Evolutionary conservation across 2,329 filamentous ascomycete species (phyloP).

Genomic region (Alternaria sp.): DNA sequence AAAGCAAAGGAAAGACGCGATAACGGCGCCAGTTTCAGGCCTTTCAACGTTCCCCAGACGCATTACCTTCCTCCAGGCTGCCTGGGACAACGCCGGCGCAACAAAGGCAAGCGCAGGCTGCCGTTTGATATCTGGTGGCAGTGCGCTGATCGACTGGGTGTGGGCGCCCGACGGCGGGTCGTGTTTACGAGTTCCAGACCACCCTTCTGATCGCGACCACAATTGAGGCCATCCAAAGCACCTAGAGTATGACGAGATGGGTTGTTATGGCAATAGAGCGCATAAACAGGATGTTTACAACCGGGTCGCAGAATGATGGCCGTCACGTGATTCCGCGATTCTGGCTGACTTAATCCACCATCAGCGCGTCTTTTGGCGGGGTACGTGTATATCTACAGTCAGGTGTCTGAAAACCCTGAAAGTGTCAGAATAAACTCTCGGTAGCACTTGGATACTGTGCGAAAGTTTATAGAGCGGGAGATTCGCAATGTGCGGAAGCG

Average conservation of each 20-base stretch:
- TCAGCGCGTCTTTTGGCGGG: constrained; percentile 2
- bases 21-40: constrained; percentile 13
- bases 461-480: not conserved
- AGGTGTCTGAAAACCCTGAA: not conserved
- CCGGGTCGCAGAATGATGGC: constrained; percentile 3
- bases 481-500: constrained; percentile 15
- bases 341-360: not conserved
- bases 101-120: constrained; percentile 20
- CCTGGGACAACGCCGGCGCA: constrained; percentile 21
- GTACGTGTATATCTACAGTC: not conserved
- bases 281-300: constrained; percentile 22
- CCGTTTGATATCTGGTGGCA: constrained; percentile 36
- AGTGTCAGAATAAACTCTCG: too few species aligned
- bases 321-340: constrained; percentile 22
- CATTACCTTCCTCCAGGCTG: constrained; percentile 8
- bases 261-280: constrained; percentile 24
- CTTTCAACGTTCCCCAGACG: constrained; percentile 14
- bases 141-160: constrained; percentile 37
- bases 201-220: constrained; percentile 23
- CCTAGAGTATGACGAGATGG: constrained; percentile 7
- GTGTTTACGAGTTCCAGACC: constrained; percentile 17
- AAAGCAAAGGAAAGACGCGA: constrained; percentile 34
- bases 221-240: constrained; percentile 20
- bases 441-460: not conserved
- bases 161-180: constrained; percentile 28